Conservation (phyloP, 2,329 filamentous ascomycete species). For the Alternaria novae-zelandiae region DNA sequence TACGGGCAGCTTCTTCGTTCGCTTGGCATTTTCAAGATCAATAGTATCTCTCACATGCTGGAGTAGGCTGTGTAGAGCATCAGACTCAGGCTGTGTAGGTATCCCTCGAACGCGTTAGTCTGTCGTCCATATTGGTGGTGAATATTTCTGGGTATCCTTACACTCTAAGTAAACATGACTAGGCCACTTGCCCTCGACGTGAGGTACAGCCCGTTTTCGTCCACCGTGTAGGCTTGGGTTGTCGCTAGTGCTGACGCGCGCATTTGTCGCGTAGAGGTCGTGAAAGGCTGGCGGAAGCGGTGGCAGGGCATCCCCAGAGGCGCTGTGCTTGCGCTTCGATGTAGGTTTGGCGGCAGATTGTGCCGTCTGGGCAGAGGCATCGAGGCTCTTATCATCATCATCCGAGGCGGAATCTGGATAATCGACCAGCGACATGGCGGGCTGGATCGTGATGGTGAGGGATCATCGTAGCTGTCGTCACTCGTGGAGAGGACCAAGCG, state of each 20-base stretch:
- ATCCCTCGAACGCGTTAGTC: conserved; percentile 47
- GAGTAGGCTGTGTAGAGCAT: conserved; percentile 37
- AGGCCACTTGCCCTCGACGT: conserved; percentile 90
- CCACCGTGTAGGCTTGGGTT: conserved; percentile 86
- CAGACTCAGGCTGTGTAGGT: conserved; percentile 44
- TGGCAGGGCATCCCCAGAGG: conserved; percentile 58
- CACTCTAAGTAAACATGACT: conserved; percentile 93
- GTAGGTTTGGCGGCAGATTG: conserved; percentile 14
- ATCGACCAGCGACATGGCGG: conserved; percentile 41
- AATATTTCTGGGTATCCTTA: conserved; percentile 55
- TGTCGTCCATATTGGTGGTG: conserved; percentile 18
- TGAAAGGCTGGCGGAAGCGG: conserved; percentile 83
- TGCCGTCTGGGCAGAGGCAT: conserved; percentile 13
- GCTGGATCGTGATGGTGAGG: conserved; percentile 20
- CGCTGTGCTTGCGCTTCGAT: conserved; percentile 43
- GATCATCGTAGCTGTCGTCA: conserved; percentile 27
- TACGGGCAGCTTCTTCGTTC: conserved; percentile 30
- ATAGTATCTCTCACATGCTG: conserved; percentile 30
- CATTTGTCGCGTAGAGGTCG: conserved; percentile 85
- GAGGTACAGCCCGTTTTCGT: conserved; percentile 79
- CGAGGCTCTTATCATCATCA: conserved; percentile 41
- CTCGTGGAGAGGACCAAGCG: conserved; percentile 17
- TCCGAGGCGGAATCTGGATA: conserved; percentile 64
- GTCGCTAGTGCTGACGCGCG: conserved; percentile 77
- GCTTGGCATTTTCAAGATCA: conserved; percentile 23